These are phyloP conservation scores for Auricularia heimuer DNA, from an alignment of 768 basidiomycete species.

Conservation along the genomic window DNA sequence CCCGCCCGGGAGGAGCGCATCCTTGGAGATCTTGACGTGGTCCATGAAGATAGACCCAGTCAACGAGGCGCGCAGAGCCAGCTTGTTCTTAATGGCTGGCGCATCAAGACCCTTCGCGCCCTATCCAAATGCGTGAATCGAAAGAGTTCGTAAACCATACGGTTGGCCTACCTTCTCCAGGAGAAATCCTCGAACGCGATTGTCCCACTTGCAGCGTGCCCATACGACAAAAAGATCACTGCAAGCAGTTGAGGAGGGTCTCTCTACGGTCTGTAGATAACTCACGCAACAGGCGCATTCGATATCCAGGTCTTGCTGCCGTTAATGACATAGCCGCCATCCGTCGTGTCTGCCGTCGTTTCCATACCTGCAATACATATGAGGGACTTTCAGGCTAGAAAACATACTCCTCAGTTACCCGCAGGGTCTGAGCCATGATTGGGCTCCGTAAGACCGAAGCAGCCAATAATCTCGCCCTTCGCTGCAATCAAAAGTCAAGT, in stretches of 20 bases:
- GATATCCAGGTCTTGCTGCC: constrained; percentile 98
- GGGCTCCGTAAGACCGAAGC: constrained; percentile 93
- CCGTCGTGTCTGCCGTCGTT: constrained; percentile 75
- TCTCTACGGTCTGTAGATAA: constrained; percentile 8
- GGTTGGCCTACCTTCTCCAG: constrained; percentile 65
- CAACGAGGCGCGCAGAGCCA: constrained; percentile 76
- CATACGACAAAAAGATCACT: constrained; percentile 89
- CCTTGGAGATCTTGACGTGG: constrained; percentile 64
- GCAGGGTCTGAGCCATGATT: constrained; percentile 95
- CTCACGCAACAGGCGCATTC: constrained; percentile 83
- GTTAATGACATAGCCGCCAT: constrained; percentile 76
- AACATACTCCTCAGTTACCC: background rate
- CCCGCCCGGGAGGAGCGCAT: constrained; percentile 67
- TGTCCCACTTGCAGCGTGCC: constrained; percentile 94
- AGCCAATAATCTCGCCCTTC: constrained; percentile 78
- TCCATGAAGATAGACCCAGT: constrained; percentile 92
- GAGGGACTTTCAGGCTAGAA: background rate
- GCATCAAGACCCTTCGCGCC: constrained; percentile 73
- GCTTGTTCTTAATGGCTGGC: constrained; percentile 85
- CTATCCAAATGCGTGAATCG: constrained; percentile 29
- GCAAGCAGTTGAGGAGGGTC: constrained; percentile 8
- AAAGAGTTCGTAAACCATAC: background rate
- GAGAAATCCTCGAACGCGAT: constrained; percentile 80
- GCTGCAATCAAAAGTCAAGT: constrained; percentile 31
- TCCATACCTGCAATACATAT: constrained; percentile 59